phyloP scores from a whole-genome alignment of 2,329 filamentous ascomycete species.

The Pseudomassariella vexata region DNA sequence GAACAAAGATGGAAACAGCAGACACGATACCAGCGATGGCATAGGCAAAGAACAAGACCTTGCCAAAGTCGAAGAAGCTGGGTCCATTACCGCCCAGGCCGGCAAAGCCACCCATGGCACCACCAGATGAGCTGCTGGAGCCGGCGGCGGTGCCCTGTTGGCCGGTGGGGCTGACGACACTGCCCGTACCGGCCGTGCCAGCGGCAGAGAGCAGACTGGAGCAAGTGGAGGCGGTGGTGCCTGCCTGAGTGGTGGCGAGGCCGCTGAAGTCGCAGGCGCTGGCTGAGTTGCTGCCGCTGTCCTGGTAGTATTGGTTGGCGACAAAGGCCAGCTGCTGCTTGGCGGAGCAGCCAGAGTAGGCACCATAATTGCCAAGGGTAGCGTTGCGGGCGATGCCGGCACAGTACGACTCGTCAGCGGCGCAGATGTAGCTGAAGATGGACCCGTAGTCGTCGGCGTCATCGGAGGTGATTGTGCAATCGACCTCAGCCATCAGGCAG shows the following conservation, averaged over 20 bases:
- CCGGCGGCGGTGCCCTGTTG: constrained; percentile 28
- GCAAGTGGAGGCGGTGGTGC: constrained; percentile 48
- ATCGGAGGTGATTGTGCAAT: constrained; percentile 59
- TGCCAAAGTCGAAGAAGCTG: constrained; percentile 22
- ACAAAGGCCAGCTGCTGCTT: constrained; percentile 68
- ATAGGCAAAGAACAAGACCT: constrained; percentile 38
- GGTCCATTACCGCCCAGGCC: constrained; percentile 28
- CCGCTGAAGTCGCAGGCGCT: constrained; percentile 69
- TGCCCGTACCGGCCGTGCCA: constrained; percentile 53
- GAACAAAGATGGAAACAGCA: constrained; percentile 47
- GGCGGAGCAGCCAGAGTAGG: constrained; percentile 70
- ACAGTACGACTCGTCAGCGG: constrained; percentile 50
- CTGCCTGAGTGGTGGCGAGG: constrained; percentile 49
- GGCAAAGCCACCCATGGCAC: no score
- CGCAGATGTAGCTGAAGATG: constrained; percentile 73
- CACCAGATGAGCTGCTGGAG: constrained; percentile 34
- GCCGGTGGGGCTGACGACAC: constrained; percentile 42
- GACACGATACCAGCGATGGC: constrained; percentile 41
- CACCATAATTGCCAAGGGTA: constrained; percentile 64
- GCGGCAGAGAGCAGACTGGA: constrained; percentile 54
- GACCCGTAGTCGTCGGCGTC: constrained; percentile 53
- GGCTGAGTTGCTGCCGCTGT: constrained; percentile 43
- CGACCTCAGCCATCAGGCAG: constrained; percentile 75
- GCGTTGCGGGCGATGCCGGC: constrained; percentile 63
- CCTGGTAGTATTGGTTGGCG: constrained; percentile 65